Evolutionary conservation across 2,329 filamentous ascomycete genomes (phyloP).

Genomic region (Annulohypoxylon truncatum): DNA sequence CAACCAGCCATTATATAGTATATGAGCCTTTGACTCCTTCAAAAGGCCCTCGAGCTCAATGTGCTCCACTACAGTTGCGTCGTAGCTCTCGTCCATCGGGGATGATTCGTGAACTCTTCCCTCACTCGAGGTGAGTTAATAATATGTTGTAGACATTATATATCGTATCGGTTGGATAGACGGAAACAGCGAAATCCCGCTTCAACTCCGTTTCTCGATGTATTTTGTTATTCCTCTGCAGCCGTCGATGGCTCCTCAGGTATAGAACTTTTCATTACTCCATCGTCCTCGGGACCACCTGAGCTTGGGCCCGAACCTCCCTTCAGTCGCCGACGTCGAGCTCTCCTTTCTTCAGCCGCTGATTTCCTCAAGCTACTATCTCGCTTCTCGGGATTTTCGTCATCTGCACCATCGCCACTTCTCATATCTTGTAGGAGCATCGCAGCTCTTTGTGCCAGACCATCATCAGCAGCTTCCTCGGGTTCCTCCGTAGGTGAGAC

Average conservation of each 20-base stretch:
- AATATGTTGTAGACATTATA: conserved; percentile 43
- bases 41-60: neutral
- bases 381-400: conserved; percentile 64
- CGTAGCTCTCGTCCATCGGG: neutral
- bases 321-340: conserved; percentile 50
- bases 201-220: neutral
- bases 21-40: conserved; percentile 1
- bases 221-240: conserved; percentile 32
- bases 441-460: conserved; percentile 87
- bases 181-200: conserved; percentile 6
- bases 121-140: conserved; percentile 4
- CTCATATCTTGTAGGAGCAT: conserved; percentile 86
- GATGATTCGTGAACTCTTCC: conserved; percentile 15
- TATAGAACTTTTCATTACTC: conserved; percentile 39
- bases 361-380: conserved; percentile 72
- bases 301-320: conserved; percentile 43
- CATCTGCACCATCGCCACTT: conserved; percentile 69
- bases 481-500: conserved; percentile 55
- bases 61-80: neutral
- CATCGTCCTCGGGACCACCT: conserved; percentile 40
- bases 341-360: conserved; percentile 51
- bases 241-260: conserved; percentile 41
- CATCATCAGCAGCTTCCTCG: conserved; percentile 64
- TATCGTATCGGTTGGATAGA: conserved; percentile 35
- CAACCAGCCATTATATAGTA: conserved; percentile 25